phyloP scores from a whole-genome alignment of 805 yeast species.

The Candida sonorensis region DNA sequence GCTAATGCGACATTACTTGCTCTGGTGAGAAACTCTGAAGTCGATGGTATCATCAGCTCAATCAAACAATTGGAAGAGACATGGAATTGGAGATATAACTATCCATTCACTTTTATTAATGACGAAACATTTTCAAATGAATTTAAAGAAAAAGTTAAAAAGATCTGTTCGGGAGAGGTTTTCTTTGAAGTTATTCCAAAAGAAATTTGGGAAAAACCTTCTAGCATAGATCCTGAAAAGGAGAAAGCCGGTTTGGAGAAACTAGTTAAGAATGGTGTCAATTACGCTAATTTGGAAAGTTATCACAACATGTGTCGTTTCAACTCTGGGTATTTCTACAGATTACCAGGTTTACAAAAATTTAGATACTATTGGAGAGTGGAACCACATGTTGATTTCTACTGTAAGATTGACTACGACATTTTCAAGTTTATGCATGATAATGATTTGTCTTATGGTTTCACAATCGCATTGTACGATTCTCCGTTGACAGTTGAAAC shows the following conservation, averaged over 20 bases:
- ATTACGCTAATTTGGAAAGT: constrained; percentile 68
- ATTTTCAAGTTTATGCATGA: constrained; percentile 76
- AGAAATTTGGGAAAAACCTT: constrained; percentile 58
- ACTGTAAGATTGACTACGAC: constrained; percentile 76
- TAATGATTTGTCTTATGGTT: constrained; percentile 66
- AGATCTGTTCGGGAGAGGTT: constrained; percentile 26
- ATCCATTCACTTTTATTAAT: constrained; percentile 73
- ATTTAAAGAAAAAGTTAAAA: constrained; percentile 43
- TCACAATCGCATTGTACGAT: constrained; percentile 68
- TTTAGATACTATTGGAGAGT: constrained; percentile 93
- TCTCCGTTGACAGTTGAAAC: constrained; percentile 59
- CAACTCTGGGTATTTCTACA: constrained; percentile 79
- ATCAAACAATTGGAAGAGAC: constrained; percentile 52
- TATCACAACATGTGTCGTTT: constrained; percentile 90
- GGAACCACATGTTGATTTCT: constrained; percentile 72
- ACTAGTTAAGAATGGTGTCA: constrained; percentile 38
- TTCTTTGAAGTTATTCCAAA: constrained; percentile 26
- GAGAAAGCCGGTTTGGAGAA: constrained; percentile 15
- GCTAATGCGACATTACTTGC: constrained; percentile 70
- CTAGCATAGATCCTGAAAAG: constrained; percentile 37
- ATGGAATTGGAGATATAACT: constrained; percentile 60
- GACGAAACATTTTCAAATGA: constrained; percentile 56
- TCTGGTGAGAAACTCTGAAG: constrained; percentile 62
- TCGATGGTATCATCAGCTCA: constrained; percentile 39
- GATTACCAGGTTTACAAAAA: constrained; percentile 55